phyloP scores from a whole-genome alignment of 345 rosid species.

The Lenwebbia sp. region DNA sequence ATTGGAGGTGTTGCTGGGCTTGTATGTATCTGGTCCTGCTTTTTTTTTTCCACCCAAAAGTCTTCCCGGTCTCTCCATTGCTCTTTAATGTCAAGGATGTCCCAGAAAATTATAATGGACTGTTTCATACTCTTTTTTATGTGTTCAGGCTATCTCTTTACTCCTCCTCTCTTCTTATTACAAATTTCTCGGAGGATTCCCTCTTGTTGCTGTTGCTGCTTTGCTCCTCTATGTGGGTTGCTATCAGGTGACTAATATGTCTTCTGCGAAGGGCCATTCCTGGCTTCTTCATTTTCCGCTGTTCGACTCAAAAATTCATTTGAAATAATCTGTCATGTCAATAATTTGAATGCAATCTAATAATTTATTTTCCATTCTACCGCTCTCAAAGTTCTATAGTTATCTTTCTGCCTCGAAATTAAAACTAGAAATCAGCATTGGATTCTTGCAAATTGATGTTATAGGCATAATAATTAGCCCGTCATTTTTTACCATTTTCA shows the following conservation, averaged over 20 bases:
- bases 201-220: conserved; percentile 72
- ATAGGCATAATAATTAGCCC: background rate
- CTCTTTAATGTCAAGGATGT: background rate
- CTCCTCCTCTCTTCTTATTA: conserved; percentile 81
- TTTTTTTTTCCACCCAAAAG: background rate
- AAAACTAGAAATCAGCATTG: background rate
- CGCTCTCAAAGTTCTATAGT: background rate
- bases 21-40: conserved; percentile 24
- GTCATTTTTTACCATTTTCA: background rate
- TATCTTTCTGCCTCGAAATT: background rate
- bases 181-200: conserved; percentile 55
- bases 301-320: background rate
- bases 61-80: background rate
- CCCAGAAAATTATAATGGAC: background rate
- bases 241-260: conserved; percentile 58
- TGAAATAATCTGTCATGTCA: background rate
- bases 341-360: background rate
- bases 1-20: conserved; percentile 92
- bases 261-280: background rate
- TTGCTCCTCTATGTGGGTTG: conserved; percentile 90
- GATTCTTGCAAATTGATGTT: background rate
- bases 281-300: background rate
- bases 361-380: background rate
- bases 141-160: conserved; percentile 58
- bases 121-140: background rate